These are phyloP conservation scores for Calamus simplicifolius DNA, from an alignment of 176 grass and related monocot species.

Conservation along the genomic window DNA sequence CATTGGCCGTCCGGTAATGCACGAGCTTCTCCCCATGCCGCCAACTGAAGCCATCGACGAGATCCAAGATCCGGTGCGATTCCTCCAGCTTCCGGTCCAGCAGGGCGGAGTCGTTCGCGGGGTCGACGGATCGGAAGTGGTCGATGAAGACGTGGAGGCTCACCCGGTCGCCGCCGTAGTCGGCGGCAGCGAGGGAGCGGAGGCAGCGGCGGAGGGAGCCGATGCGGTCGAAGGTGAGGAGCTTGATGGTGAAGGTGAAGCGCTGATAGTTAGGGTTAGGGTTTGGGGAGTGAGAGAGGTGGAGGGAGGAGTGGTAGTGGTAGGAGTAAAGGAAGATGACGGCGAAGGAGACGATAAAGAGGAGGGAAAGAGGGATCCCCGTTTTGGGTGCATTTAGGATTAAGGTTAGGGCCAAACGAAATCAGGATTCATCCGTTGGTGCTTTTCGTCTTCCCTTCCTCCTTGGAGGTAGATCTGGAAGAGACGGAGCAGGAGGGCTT, in stretches of 20 bases:
- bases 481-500: too few species aligned
- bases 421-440: too few species aligned
- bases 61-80: constrained; percentile 49
- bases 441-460: too few species aligned
- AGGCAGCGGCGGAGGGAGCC: constrained; percentile 69
- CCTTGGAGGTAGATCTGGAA: too few species aligned
- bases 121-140: constrained; percentile 38
- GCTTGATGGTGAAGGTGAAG: constrained; percentile 70
- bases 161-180: constrained; percentile 73
- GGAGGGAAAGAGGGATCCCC: constrained; percentile 19
- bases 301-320: constrained; percentile 17
- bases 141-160: constrained; percentile 71
- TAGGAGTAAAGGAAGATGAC: constrained; percentile 22
- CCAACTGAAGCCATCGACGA: constrained; percentile 54
- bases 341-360: constrained; percentile 42
- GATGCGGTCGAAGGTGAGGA: constrained; percentile 73
- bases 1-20: constrained; percentile 59
- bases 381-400: constrained; percentile 40
- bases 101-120: neutral
- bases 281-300: neutral
- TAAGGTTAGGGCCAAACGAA: neutral
- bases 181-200: constrained; percentile 58
- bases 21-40: constrained; percentile 63
- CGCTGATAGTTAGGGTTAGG: constrained; percentile 25
- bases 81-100: constrained; percentile 23